A percentile compares a stretch with the other conserved stretches of the same genome.
Conservation (phyloP, 2,329 filamentous ascomycete species). For the Cladosporium halotolerans region DNA sequence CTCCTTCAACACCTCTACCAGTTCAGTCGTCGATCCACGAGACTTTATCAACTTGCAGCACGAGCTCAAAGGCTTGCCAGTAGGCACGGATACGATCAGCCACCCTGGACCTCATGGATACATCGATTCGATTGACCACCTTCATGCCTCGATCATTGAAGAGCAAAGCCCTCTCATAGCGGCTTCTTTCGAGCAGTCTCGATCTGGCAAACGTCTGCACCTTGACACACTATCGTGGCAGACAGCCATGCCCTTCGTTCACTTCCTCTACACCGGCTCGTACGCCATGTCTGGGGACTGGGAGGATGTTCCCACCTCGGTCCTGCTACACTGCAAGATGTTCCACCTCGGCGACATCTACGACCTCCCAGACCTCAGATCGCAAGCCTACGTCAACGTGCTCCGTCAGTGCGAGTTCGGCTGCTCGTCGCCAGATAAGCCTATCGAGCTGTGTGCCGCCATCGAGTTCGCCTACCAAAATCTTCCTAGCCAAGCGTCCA, state of each 20-base stretch:
- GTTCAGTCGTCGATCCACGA: not conserved
- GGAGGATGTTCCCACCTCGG: slow-evolving; percentile 26
- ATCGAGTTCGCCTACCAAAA: slow-evolving; percentile 31
- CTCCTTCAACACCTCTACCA: not conserved
- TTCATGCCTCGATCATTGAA: slow-evolving; percentile 30
- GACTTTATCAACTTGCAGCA: not conserved
- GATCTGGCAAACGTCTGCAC: slow-evolving; percentile 29
- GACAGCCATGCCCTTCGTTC: slow-evolving; percentile 34
- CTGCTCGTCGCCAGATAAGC: slow-evolving; percentile 33
- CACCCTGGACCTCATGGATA: slow-evolving; percentile 29
- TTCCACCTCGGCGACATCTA: slow-evolving; percentile 37
- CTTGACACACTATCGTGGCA: slow-evolving; percentile 32
- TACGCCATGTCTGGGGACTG: slow-evolving; percentile 29
- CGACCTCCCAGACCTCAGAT: slow-evolving; percentile 34
- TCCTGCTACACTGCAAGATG: slow-evolving; percentile 37
- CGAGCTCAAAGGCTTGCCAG: not conserved
- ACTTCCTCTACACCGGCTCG: slow-evolving; percentile 37
- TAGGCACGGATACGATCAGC: slow-evolving; percentile 19
- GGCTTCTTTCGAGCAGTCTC: slow-evolving; percentile 34
- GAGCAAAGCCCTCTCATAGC: slow-evolving; percentile 35
- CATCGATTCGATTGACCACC: slow-evolving; percentile 29
- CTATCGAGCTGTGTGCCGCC: slow-evolving; percentile 35
- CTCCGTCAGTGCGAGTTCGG: slow-evolving; percentile 34
- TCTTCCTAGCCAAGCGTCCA: slow-evolving; percentile 21
- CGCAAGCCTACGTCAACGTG: slow-evolving; percentile 35